Conservation (phyloP, 305 asterid genomes). For the Rubia balearica region DNA sequence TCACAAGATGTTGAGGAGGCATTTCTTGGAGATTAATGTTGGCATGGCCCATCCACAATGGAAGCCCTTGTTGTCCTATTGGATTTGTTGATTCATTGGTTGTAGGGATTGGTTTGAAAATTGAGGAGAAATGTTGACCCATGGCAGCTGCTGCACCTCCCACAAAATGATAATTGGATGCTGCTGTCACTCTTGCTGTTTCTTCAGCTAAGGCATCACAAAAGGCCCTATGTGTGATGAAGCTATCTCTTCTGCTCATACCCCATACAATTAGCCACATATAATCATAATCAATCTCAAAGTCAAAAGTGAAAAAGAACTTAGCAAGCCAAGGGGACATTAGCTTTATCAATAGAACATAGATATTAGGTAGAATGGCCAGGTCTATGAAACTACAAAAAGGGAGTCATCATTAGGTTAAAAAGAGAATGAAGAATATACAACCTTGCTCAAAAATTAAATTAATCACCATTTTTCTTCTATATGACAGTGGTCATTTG, state of each 20-base stretch:
- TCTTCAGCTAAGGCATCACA: conserved; percentile 91
- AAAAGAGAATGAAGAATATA: background rate
- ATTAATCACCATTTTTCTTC: background rate
- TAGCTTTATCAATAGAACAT: background rate
- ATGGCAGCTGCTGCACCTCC: too few species aligned
- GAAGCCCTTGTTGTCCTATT: conserved; percentile 31
- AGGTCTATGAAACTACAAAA: conserved; percentile 2
- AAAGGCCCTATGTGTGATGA: conserved; percentile 89
- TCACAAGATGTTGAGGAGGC: conserved; percentile 17
- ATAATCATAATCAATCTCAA: background rate
- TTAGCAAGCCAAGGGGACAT: background rate
- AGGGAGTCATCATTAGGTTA: conserved; percentile 1
- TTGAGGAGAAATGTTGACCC: conserved; percentile 55
- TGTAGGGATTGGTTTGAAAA: conserved; percentile 37
- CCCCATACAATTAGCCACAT: background rate
- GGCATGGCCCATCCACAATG: conserved; percentile 46
- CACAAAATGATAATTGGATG: too few species aligned
- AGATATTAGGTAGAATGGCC: conserved; percentile 1
- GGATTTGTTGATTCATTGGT: conserved; percentile 19
- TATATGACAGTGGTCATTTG: background rate
- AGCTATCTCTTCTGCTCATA: conserved; percentile 70
- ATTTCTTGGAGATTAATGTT: conserved; percentile 43
- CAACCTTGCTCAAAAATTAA: background rate
- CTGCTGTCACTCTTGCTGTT: conserved; percentile 69
- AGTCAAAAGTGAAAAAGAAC: background rate